Evolutionary conservation across 2,329 filamentous ascomycete genomes (phyloP).

Genomic region (Cytospora paraplurivora): DNA sequence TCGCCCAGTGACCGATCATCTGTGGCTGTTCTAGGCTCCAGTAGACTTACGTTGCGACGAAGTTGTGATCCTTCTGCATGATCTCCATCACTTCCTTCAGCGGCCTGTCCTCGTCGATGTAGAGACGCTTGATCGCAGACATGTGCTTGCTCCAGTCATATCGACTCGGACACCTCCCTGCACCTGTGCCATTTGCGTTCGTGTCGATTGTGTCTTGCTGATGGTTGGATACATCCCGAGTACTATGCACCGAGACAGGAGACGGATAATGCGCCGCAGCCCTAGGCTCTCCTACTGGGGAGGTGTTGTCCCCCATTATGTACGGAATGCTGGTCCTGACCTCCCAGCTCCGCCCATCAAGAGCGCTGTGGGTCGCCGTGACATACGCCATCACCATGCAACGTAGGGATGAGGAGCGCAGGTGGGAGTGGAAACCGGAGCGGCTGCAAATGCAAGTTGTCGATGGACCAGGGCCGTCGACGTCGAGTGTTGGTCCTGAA

Average conservation of each 20-base stretch:
- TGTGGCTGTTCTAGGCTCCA: background rate
- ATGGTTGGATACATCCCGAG: background rate
- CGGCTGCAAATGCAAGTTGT: background rate
- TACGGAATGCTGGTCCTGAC: constrained; percentile 7
- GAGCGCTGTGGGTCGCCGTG: background rate
- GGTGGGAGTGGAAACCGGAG: background rate
- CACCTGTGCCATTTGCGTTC: background rate
- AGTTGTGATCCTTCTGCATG: constrained; percentile 31
- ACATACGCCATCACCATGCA: constrained; percentile 13
- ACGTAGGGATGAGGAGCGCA: background rate
- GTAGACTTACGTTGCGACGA: constrained; percentile 31
- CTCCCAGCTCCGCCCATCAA: constrained; percentile 1
- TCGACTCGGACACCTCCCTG: constrained; percentile 27
- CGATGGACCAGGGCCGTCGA: background rate
- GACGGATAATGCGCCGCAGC: background rate
- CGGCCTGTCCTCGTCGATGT: constrained; percentile 31
- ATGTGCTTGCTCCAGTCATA: constrained; percentile 30
- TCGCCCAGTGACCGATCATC: background rate
- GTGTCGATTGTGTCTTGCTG: constrained; percentile 3
- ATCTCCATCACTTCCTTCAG: constrained; percentile 31
- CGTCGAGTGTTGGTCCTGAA: background rate
- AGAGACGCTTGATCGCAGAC: constrained; percentile 30
- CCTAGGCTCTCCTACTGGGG: background rate
- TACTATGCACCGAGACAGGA: background rate
- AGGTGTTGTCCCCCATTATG: background rate